Evolutionary conservation across 2,329 filamentous ascomycete genomes (phyloP).

Genomic region (Akanthomyces uredinophilus): DNA sequence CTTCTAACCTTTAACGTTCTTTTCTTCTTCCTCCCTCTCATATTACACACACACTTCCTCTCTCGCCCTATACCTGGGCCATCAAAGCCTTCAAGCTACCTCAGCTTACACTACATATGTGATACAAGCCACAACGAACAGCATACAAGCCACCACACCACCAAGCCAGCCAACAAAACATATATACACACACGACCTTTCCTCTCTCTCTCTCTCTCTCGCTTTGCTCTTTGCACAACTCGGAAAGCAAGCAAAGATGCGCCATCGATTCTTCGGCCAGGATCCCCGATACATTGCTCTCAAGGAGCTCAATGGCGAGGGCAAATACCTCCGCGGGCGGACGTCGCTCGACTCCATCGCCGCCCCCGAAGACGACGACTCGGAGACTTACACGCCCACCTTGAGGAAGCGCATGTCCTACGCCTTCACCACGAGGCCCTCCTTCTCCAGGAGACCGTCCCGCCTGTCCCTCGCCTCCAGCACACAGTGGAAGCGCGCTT

Average conservation of each 20-base stretch:
- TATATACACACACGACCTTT: not conserved
- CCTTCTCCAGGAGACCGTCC: not conserved
- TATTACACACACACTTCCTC: too few relatives aligned
- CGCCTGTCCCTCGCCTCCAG: not conserved
- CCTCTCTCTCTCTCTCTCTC: too few relatives aligned
- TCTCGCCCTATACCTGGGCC: too few relatives aligned
- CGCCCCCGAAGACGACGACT: not conserved
- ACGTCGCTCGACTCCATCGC: not conserved
- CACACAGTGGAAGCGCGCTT: slow-evolving; percentile 1
- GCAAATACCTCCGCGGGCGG: not conserved
- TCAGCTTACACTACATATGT: not conserved
- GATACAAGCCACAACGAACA: not conserved
- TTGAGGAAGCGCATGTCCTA: slow-evolving; percentile 10
- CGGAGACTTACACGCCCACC: not conserved
- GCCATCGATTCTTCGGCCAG: slow-evolving; percentile 2
- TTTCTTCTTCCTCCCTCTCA: not conserved
- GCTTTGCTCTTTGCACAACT: not conserved
- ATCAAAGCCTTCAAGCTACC: too few relatives aligned
- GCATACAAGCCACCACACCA: not conserved
- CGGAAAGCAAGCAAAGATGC: not conserved
- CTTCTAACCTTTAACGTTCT: too few relatives aligned
- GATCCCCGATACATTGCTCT: slow-evolving; percentile 10
- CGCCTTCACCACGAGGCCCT: not conserved
- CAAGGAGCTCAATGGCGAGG: slow-evolving; percentile 4
- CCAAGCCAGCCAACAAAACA: not conserved